These are phyloP conservation scores for Allium cepa DNA, from an alignment of 106 monocot species.

Conservation along the genomic window DNA sequence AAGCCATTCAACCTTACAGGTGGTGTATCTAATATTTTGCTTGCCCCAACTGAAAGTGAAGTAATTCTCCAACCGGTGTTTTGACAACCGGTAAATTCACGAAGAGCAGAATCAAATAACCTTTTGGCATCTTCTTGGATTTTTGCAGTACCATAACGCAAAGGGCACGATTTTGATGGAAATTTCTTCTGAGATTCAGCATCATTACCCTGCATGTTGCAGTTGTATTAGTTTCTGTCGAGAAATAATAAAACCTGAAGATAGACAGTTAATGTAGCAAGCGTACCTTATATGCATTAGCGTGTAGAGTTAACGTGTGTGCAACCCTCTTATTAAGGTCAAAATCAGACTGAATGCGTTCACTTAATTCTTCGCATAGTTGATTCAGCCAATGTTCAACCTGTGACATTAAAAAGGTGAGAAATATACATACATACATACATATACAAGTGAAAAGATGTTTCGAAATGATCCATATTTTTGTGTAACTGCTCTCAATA, in stretches of 20 bases:
- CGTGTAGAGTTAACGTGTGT: slow-evolving; percentile 81
- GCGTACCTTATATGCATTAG: slow-evolving; percentile 64
- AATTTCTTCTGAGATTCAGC: slow-evolving; percentile 56
- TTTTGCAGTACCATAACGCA: slow-evolving; percentile 81
- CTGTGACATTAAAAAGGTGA: slow-evolving; percentile 23
- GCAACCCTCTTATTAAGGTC: slow-evolving; percentile 78
- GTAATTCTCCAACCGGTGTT: slow-evolving; percentile 63
- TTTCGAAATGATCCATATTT: too few species aligned
- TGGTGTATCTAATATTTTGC: slow-evolving; percentile 84
- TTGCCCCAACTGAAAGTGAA: slow-evolving; percentile 80
- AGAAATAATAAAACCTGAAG: neutral
- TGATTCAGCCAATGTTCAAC: slow-evolving; percentile 85
- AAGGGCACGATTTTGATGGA: slow-evolving; percentile 87
- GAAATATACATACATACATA: neutral
- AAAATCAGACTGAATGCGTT: slow-evolving; percentile 77
- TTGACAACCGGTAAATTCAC: slow-evolving; percentile 59
- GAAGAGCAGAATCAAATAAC: slow-evolving; percentile 74
- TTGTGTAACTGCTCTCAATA: too few species aligned
- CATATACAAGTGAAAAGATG: too few species aligned
- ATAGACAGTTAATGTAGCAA: neutral
- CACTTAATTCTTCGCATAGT: slow-evolving; percentile 90
- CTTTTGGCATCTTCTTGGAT: slow-evolving; percentile 91
- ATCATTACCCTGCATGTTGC: slow-evolving; percentile 39
- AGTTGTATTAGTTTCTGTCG: neutral
- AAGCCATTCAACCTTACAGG: slow-evolving; percentile 40